phyloP scores from a whole-genome alignment of 2,329 filamentous ascomycete genomes.

The Pleurostoma richardsiae region DNA sequence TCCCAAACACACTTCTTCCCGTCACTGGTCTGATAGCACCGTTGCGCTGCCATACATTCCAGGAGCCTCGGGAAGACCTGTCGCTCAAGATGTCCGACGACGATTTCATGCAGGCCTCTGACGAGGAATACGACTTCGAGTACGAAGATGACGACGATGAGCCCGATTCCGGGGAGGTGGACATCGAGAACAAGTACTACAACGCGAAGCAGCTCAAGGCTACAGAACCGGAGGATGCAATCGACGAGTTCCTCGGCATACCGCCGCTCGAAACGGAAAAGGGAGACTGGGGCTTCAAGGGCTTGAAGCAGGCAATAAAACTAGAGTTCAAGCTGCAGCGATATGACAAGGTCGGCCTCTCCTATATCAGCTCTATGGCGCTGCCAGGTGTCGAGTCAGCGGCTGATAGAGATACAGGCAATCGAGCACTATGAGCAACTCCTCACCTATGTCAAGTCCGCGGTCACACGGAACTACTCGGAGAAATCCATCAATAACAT shows the following conservation, averaged over 20 bases:
- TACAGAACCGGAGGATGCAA: slow-evolving; percentile 79
- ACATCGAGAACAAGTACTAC: slow-evolving; percentile 99
- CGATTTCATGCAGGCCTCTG: slow-evolving; percentile 92
- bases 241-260: slow-evolving; percentile 88
- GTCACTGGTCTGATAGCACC: background rate
- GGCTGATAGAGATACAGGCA: slow-evolving; percentile 51
- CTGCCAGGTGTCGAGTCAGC: background rate
- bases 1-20: background rate
- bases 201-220: slow-evolving; percentile 96
- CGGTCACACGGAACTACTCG: slow-evolving; percentile 95
- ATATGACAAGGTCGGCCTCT: slow-evolving; percentile 65
- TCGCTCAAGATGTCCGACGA: slow-evolving; percentile 68
- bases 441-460: slow-evolving; percentile 93
- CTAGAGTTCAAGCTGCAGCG: slow-evolving; percentile 88
- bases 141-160: slow-evolving; percentile 90
- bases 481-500: slow-evolving; percentile 99
- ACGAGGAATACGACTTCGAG: slow-evolving; percentile 94
- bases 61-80: too few relatives aligned
- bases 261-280: slow-evolving; percentile 83
- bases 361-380: too few relatives aligned
- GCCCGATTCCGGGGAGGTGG: slow-evolving; percentile 81
- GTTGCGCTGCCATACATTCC: background rate
- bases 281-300: slow-evolving; percentile 98
- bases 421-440: slow-evolving; percentile 91
- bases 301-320: slow-evolving; percentile 96